phyloP scores from a whole-genome alignment of 495 filamentous ascomycete genomes.

The Pseudomonodictys pantanalensis region DNA sequence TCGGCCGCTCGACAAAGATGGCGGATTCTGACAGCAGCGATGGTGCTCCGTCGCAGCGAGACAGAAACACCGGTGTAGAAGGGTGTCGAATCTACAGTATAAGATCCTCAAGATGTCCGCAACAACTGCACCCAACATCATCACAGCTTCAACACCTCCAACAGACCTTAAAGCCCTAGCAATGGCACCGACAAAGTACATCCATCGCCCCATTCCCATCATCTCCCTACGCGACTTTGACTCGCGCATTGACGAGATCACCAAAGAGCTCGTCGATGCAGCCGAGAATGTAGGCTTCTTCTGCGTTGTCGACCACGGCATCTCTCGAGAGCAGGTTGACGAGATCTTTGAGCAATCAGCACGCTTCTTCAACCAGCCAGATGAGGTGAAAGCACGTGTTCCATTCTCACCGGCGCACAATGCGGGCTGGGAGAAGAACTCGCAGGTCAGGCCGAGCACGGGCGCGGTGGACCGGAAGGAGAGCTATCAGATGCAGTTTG shows the following conservation, averaged over 20 bases:
- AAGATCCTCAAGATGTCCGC: not conserved
- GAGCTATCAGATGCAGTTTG: conserved; percentile 61
- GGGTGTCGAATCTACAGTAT: too few relatives aligned
- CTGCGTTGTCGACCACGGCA: conserved; percentile 55
- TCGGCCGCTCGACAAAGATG: too few relatives aligned
- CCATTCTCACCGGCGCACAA: conserved; percentile 54
- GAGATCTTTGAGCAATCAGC: conserved; percentile 52
- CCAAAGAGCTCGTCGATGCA: conserved; percentile 51
- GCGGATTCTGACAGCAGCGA: too few relatives aligned
- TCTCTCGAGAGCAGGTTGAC: conserved; percentile 50
- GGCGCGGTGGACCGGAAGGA: conserved; percentile 62
- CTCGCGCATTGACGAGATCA: conserved; percentile 54
- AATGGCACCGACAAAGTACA: conserved; percentile 4
- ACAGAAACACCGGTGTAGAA: too few relatives aligned
- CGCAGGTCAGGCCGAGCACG: conserved; percentile 61
- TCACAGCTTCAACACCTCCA: not conserved
- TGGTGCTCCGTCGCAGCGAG: too few relatives aligned
- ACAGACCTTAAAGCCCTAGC: not conserved
- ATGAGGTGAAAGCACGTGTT: conserved; percentile 51
- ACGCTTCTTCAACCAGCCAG: conserved; percentile 57
- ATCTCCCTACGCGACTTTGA: conserved; percentile 59
- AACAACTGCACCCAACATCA: not conserved
- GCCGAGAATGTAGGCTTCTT: conserved; percentile 66
- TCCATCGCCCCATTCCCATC: conserved; percentile 44
- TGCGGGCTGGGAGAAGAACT: conserved; percentile 62